Evolutionary conservation across 192 early-diverging fungal genomes (phyloP).

Genomic region (Piromyces finnis): DNA sequence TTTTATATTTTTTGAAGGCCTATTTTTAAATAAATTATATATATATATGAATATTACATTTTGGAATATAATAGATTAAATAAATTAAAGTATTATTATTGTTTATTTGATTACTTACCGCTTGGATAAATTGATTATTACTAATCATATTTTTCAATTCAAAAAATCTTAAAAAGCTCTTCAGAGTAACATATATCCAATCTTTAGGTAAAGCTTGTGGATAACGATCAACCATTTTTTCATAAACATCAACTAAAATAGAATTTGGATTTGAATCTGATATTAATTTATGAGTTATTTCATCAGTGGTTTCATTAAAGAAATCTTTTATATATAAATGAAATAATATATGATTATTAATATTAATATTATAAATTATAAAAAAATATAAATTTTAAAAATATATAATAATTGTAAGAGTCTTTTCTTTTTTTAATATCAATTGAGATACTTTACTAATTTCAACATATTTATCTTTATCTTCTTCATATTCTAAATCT

Average conservation of each 20-base stretch:
- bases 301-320: too few relatives aligned
- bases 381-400: too few relatives aligned
- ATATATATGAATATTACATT: neutral
- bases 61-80: too few relatives aligned
- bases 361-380: too few relatives aligned
- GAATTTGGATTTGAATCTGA: neutral
- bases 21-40: too few relatives aligned
- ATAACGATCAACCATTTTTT: neutral
- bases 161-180: neutral
- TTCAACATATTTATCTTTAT: neutral
- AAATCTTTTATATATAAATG: too few relatives aligned
- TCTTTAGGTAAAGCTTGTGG: neutral
- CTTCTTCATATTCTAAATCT: neutral
- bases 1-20: neutral
- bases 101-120: neutral
- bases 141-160: neutral
- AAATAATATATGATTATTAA: too few relatives aligned
- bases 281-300: neutral
- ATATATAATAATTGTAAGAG: too few relatives aligned
- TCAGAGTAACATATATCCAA: neutral
- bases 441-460: neutral
- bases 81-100: too few relatives aligned
- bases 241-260: neutral
- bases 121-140: neutral
- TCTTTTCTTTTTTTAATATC: too few relatives aligned